These are phyloP conservation scores for Infundibulicybe gibba DNA, from an alignment of 768 basidiomycete species.

Conservation along the genomic window DNA sequence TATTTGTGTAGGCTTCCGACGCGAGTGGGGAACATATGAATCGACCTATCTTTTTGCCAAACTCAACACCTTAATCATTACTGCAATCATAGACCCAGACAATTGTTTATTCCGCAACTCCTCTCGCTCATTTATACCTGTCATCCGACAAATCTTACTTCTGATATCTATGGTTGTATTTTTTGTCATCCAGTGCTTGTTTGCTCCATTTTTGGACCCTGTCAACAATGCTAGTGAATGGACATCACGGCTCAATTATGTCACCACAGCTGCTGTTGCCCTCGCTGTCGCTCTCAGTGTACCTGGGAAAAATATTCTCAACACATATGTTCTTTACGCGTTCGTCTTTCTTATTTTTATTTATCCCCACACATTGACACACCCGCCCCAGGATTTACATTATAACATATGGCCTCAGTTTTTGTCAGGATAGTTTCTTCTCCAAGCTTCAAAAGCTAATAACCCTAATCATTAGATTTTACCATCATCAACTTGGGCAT, in stretches of 20 bases:
- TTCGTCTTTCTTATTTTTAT: slow-evolving; percentile 28
- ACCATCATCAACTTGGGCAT: slow-evolving; percentile 49
- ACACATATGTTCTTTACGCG: slow-evolving; percentile 65
- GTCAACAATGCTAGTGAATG: slow-evolving; percentile 76
- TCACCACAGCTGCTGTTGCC: slow-evolving; percentile 60
- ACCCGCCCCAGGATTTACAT: slow-evolving; percentile 33
- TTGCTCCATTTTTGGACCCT: slow-evolving; percentile 65
- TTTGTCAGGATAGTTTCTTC: slow-evolving; percentile 39
- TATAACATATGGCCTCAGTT: slow-evolving; percentile 63
- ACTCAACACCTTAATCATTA: slow-evolving; percentile 59
- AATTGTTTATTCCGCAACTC: slow-evolving; percentile 70
- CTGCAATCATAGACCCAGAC: slow-evolving; percentile 63
- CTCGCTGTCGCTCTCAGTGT: slow-evolving; percentile 58
- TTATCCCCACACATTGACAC: slow-evolving; percentile 4
- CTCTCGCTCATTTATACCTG: slow-evolving; percentile 42
- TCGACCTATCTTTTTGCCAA: slow-evolving; percentile 68
- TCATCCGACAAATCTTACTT: slow-evolving; percentile 61
- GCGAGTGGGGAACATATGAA: slow-evolving; percentile 65
- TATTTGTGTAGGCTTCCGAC: slow-evolving; percentile 46
- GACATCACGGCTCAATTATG: slow-evolving; percentile 68
- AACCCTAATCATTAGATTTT: slow-evolving; percentile 48
- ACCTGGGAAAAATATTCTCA: slow-evolving; percentile 49
- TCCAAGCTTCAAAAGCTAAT: background rate
- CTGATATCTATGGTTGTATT: slow-evolving; percentile 54
- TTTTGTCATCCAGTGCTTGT: slow-evolving; percentile 57